Percentiles rank a stretch among this genome's conserved stretches.
Conservation (phyloP, 2,329 filamentous ascomycete genomes). For the Pseudocercospora fijiensis region DNA sequence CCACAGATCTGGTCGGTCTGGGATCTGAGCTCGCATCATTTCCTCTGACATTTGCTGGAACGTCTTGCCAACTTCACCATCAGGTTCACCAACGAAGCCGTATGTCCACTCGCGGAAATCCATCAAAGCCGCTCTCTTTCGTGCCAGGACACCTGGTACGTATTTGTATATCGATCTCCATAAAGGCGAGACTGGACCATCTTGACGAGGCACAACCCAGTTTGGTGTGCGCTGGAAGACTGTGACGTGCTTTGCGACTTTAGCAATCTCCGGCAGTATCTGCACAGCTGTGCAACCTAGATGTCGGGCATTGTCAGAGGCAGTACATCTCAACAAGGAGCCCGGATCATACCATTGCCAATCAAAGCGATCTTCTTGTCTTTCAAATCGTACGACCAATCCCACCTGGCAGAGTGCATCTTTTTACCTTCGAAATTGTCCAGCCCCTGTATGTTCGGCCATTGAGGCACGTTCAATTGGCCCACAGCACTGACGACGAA, state of each 20-base stretch:
- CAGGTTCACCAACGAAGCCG: conserved; percentile 45
- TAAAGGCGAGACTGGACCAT: conserved; percentile 47
- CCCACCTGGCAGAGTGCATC: conserved; percentile 61
- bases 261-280: conserved; percentile 58
- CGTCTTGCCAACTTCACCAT: conserved; percentile 44
- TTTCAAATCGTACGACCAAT: conserved; percentile 57
- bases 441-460: conserved; percentile 51
- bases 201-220: conserved; percentile 57
- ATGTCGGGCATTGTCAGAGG: background rate
- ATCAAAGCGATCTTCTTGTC: conserved; percentile 60
- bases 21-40: conserved; percentile 49
- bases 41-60: conserved; percentile 40
- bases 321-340: background rate
- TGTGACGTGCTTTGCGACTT: conserved; percentile 50
- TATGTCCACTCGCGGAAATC: conserved; percentile 54
- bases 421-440: conserved; percentile 53
- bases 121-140: conserved; percentile 55
- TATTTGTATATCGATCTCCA: conserved; percentile 50
- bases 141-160: conserved; percentile 52
- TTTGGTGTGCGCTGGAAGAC: conserved; percentile 61
- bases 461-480: conserved; percentile 58
- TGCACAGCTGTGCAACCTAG: conserved; percentile 58
- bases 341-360: conserved; percentile 52
- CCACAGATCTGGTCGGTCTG: conserved; percentile 52
- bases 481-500: conserved; percentile 60